Evolutionary conservation across 805 yeast species (phyloP), one percentile per base, ranked within the genome.

Genomic region (Metschnikowia matae): DNA sequence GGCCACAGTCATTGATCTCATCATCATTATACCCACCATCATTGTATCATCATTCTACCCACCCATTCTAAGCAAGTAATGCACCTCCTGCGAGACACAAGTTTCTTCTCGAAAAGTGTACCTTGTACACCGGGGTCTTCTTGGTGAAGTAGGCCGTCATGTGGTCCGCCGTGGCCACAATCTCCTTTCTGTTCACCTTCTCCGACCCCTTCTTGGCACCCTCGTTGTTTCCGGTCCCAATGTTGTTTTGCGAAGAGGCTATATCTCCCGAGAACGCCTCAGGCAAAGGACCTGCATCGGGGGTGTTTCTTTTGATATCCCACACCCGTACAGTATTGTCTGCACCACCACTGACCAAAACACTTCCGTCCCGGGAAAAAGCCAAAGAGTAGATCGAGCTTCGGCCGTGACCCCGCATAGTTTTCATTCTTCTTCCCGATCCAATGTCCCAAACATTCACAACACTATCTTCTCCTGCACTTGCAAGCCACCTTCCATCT

Each of bases 401-500:
- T 55, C 88, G 75, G 31, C 97, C 98, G 65, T 94, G 99, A 0
- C 99, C 99, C 51, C 89, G 80, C 97, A 94, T 89, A 8, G 88
- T 77, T 68, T 94, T 94, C 56, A 94, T 73, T 46, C 90, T 74
- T 56, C 96, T 79, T 20, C 98, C 98, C 2, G 91, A 80, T 2
- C 97, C 96, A 49, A 88, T 83, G 70, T 94, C 99, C 96, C 97
- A 94, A 37, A 94, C 77, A 63, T 86, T 85, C 34, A 94, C 87
- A 8, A 86, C 79, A 40, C 90, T 83, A 66, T 94, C 98, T 63
- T 90, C 97, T 48, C 96, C 96, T 2, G 96, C 97, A 50, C 90
- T 82, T 3, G 98, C 97, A 50, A 94, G 73, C 92, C 96, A 88
- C 62, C 97, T 78, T 3, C 99, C 99, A 72, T 94, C 97, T 0